Evolutionary conservation across 78 protist genomes (phyloP), one percentile per base, ranked within the genome.

Genomic region (Mantamonas sphyraenae): DNA sequence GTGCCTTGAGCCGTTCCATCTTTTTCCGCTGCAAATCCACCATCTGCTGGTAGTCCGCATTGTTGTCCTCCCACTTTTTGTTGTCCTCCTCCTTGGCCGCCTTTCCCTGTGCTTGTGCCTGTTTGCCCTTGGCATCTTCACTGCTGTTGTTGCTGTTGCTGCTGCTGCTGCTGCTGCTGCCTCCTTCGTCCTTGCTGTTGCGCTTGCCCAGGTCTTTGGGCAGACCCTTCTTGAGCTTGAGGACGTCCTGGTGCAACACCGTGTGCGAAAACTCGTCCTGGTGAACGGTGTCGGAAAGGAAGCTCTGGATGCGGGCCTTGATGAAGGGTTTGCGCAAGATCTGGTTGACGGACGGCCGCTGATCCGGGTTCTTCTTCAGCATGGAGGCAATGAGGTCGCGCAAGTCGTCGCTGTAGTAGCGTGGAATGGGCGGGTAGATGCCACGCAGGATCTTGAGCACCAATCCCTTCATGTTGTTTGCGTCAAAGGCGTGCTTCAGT

Each of bases 361-460:
- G 20, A 14, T 38, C 37, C 22, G 94, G 91, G 47, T 74, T 50
- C 31, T 73, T 75, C 38, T 71, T 69, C 12, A 89, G 47, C 91
- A 84, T 85, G 26, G 17, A 37, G 8, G 47, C 38, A n/a, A 90
- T 68, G 24, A 84, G 68, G 26, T 35, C 42, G 43, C 76, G 26
- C 56, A 92, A 33, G 51, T 71, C 74, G 17, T 4, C 38, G 19
- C 80, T 64, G 56, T 89, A 92, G 34, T 33, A 26, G 9, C 69
- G 17, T 35, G 91, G 83, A 28, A 86, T 63, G 33, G 97, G 97
- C 38, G 89, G 88, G 62, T 81, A 93, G 47, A 30, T 45, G 31
- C 95, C 93, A 37, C 81, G 69, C n/a, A 91, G 34, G 64, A 92
- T 92, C 80, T 86, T 84, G 56, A 89, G 2, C 24, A 89, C 83